These are phyloP conservation scores for Huntiella bhutanensis DNA, from an alignment of 2,329 filamentous ascomycete species.

Conservation along the genomic window DNA sequence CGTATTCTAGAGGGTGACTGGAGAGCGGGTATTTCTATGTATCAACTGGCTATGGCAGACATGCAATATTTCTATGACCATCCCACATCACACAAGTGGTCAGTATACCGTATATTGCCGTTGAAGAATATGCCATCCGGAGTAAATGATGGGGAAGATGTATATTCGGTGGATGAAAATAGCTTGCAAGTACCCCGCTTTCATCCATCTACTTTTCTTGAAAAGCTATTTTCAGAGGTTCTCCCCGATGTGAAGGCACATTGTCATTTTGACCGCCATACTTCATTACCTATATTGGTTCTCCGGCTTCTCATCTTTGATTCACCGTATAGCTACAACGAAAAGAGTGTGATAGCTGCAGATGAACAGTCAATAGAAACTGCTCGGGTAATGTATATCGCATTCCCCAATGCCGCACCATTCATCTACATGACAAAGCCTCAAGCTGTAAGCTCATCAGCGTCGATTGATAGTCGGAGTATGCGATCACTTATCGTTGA, in stretches of 20 bases:
- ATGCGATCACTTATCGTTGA: constrained; percentile 55
- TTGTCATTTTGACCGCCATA: constrained; percentile 59
- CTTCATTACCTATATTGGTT: constrained; percentile 47
- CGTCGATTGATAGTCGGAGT: constrained; percentile 36
- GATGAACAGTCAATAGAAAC: constrained; percentile 16
- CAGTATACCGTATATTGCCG: constrained; percentile 38
- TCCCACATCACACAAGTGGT: constrained; percentile 44
- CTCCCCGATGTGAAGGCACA: constrained; percentile 67
- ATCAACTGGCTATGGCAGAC: constrained; percentile 52
- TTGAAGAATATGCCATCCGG: constrained; percentile 22
- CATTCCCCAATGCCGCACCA: constrained; percentile 64
- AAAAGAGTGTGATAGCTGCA: constrained; percentile 5
- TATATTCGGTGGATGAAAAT: constrained; percentile 21
- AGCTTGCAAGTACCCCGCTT: constrained; percentile 46
- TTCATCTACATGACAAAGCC: constrained; percentile 48
- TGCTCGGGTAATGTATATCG: constrained; percentile 56
- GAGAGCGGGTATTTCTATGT: constrained; percentile 43
- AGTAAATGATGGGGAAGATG: constrained; percentile 16
- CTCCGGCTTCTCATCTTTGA: constrained; percentile 66
- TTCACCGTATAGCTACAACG: constrained; percentile 42
- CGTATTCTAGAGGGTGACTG: constrained; percentile 50
- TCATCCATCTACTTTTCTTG: constrained; percentile 62
- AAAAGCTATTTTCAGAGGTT: constrained; percentile 54
- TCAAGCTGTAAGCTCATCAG: constrained; percentile 23
- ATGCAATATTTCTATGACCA: constrained; percentile 47